Percentiles rank a stretch among this genome's conserved stretches.
Evolutionary conservation across 1,284 basidiomycete genomes (phyloP).

Genomic region (Bondarzewia mesenterica): DNA sequence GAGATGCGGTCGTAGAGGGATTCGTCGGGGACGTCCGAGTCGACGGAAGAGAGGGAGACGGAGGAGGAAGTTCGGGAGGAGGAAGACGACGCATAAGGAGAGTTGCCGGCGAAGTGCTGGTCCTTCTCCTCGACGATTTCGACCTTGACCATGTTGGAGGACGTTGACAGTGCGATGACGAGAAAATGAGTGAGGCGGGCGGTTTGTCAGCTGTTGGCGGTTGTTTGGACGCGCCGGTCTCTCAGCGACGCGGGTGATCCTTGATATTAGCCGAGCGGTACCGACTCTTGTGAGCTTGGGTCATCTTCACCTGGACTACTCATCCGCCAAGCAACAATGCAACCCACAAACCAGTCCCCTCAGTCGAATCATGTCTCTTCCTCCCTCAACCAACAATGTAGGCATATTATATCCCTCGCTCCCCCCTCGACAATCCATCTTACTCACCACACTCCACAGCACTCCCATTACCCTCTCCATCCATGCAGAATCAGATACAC

Average conservation of each 20-base stretch:
- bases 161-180: neutral
- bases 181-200: neutral
- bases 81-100: conserved; percentile 60
- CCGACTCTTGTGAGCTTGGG: conserved; percentile 1
- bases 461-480: conserved; percentile 50
- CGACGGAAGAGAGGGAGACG: conserved; percentile 66
- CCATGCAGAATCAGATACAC: conserved; percentile 68
- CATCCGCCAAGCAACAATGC: conserved; percentile 3
- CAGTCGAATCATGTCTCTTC: neutral
- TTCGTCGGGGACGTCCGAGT: conserved; percentile 65
- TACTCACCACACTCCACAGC: conserved; percentile 30
- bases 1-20: conserved; percentile 83
- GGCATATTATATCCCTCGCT: conserved; percentile 5
- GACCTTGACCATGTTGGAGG: conserved; percentile 57
- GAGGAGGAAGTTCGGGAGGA: conserved; percentile 62
- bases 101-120: conserved; percentile 30
- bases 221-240: neutral
- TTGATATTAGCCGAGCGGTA: conserved; percentile 3
- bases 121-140: conserved; percentile 78
- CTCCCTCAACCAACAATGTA: conserved; percentile 28
- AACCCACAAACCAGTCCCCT: conserved; percentile 1
- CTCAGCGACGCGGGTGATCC: neutral
- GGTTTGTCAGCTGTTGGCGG: neutral
- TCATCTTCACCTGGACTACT: neutral
- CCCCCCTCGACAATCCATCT: conserved; percentile 9